Evolutionary conservation across 106 monocot genomes (phyloP).

Genomic region (Iris macrosiphon): DNA sequence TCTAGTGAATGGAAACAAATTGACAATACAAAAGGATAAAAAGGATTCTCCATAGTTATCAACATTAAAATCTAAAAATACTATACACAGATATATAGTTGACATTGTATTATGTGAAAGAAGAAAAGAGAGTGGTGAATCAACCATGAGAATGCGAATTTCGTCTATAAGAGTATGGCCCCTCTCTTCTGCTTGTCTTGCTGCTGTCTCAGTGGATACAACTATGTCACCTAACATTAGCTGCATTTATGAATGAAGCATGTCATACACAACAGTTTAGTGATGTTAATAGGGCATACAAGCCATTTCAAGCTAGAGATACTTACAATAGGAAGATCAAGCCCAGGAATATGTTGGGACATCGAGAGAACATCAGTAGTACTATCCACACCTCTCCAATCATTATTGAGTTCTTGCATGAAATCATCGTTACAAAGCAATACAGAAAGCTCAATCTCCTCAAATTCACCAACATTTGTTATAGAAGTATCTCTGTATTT

Average conservation of each 20-base stretch:
- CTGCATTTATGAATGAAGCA: constrained; percentile 29
- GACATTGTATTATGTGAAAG: neutral
- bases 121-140: neutral
- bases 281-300: neutral
- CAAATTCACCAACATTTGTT: constrained; percentile 29
- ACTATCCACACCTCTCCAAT: constrained; percentile 45
- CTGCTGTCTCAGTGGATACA: constrained; percentile 84
- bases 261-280: constrained; percentile 7
- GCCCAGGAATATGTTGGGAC: constrained; percentile 37
- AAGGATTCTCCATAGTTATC: too few species aligned
- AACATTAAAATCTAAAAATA: too few species aligned
- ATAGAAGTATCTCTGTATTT: constrained; percentile 33
- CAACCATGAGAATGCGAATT: constrained; percentile 77
- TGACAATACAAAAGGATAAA: too few species aligned
- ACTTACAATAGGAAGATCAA: constrained; percentile 49
- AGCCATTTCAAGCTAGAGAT: neutral
- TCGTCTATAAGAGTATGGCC: constrained; percentile 82
- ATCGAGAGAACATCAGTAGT: constrained; percentile 47
- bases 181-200: constrained; percentile 79
- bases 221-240: constrained; percentile 81
- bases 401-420: constrained; percentile 41
- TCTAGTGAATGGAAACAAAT: too few species aligned
- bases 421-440: constrained; percentile 50
- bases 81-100: too few species aligned
- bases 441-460: constrained; percentile 40